phyloP scores from a whole-genome alignment of 257 asterid genomes.

The Haberlea rhodopensis region DNA sequence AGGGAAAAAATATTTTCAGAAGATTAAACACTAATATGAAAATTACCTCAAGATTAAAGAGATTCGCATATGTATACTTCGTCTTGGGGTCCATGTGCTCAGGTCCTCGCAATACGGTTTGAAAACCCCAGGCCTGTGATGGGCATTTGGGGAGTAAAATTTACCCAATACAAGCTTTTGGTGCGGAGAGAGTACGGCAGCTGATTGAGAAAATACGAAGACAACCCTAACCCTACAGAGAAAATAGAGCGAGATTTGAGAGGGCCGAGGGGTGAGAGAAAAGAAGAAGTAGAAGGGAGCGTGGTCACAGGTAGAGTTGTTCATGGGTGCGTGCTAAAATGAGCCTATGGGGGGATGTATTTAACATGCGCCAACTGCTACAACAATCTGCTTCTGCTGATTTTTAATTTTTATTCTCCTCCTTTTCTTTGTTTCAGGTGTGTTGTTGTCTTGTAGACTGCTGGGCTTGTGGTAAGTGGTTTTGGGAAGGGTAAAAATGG shows the following conservation, averaged over 20 bases:
- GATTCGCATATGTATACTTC: constrained; percentile 62
- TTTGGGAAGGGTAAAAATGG: neutral
- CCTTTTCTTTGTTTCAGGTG: neutral
- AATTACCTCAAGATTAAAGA: constrained; percentile 96
- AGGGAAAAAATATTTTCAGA: constrained; percentile 15
- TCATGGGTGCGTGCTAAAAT: constrained; percentile 59
- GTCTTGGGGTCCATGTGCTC: constrained; percentile 74
- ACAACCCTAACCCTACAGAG: constrained; percentile 67
- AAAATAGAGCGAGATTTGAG: constrained; percentile 13
- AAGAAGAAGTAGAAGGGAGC: constrained; percentile 44
- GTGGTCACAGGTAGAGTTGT: constrained; percentile 52
- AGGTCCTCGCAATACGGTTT: constrained; percentile 26
- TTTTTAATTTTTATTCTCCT: constrained; percentile 15
- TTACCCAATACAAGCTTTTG: constrained; percentile 20
- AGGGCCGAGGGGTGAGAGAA: constrained; percentile 35
- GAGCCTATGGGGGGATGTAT: constrained; percentile 38
- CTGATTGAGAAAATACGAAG: constrained; percentile 19
- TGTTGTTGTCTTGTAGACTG: too few species aligned
- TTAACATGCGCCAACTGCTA: constrained; percentile 55
- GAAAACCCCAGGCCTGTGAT: constrained; percentile 33
- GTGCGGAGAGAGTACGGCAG: constrained; percentile 20
- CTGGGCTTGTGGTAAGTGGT: neutral
- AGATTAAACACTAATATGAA: constrained; percentile 11
- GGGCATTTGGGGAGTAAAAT: constrained; percentile 54
- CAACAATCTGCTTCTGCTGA: constrained; percentile 30